These are phyloP conservation scores for Hyaloscypha variabilis DNA, from an alignment of 495 filamentous ascomycete genomes.

Conservation along the genomic window DNA sequence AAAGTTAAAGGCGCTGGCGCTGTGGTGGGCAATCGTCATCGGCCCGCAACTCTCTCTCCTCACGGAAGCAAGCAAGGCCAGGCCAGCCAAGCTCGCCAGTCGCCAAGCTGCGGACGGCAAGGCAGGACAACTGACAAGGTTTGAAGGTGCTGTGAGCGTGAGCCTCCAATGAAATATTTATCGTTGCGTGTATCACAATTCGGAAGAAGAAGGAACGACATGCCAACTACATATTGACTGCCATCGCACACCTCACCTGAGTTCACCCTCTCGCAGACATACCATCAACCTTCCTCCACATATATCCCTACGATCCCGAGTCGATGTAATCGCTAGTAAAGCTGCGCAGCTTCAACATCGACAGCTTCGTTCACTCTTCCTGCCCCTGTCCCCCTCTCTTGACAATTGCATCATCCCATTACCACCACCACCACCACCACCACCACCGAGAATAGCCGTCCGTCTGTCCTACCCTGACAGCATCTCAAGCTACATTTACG, in stretches of 20 bases:
- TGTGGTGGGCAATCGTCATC: background rate
- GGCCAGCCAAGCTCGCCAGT: background rate
- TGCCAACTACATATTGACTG: background rate
- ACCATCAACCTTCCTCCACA: background rate
- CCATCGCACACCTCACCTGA: background rate
- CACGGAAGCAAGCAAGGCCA: background rate
- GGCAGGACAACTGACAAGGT: background rate
- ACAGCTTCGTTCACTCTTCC: background rate
- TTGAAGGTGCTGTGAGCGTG: background rate
- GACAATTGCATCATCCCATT: slow-evolving; percentile 12
- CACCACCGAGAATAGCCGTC: slow-evolving; percentile 1
- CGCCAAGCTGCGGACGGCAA: background rate
- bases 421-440: no score
- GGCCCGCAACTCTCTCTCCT: background rate
- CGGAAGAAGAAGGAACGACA: background rate
- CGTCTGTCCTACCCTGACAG: background rate
- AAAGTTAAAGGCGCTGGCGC: background rate
- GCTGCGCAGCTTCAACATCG: slow-evolving; percentile 11
- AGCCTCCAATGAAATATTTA: background rate
- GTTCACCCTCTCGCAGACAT: background rate
- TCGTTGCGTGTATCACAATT: background rate
- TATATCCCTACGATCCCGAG: background rate
- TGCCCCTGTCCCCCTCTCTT: background rate
- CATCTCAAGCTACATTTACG: background rate
- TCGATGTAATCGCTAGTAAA: slow-evolving; percentile 14